Conservation (phyloP, 2,329 filamentous ascomycete genomes). For the Talaromyces pinophilus region DNA sequence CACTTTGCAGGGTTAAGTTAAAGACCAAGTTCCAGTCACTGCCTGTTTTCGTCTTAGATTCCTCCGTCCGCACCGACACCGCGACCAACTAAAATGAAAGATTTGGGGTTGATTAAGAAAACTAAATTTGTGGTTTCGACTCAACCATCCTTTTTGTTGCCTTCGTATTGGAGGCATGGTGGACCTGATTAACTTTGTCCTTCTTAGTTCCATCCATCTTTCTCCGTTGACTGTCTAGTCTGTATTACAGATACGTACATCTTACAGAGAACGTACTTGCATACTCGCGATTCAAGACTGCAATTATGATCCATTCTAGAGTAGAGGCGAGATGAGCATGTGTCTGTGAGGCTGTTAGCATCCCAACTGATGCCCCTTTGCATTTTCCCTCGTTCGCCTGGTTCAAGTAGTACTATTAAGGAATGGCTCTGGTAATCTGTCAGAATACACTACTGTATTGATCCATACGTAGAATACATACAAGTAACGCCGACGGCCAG, state of each 20-base stretch:
- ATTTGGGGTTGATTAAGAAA: conserved; percentile 1
- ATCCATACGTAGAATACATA: background rate
- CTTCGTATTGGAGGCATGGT: background rate
- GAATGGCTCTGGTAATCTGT: background rate
- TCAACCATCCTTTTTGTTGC: background rate
- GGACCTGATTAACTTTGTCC: conserved; percentile 4
- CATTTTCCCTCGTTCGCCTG: background rate
- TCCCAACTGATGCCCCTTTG: background rate
- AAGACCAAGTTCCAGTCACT: background rate
- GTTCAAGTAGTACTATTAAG: background rate
- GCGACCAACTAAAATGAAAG: conserved; percentile 2
- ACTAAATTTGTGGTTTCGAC: conserved; percentile 6
- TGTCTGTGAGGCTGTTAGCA: background rate
- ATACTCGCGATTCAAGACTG: background rate
- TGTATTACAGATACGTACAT: conserved; percentile 1
- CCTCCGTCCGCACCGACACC: background rate
- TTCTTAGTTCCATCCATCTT: background rate
- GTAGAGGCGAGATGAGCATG: background rate
- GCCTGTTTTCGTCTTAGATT: conserved; percentile 4
- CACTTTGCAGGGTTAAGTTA: conserved; percentile 9
- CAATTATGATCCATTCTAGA: background rate
- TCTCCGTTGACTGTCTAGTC: background rate
- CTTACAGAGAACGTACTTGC: background rate
- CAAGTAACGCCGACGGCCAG: background rate
- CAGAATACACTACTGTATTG: background rate